Evolutionary conservation across 78 protist genomes (phyloP).

Genomic region (Chrysochromulina parva): DNA sequence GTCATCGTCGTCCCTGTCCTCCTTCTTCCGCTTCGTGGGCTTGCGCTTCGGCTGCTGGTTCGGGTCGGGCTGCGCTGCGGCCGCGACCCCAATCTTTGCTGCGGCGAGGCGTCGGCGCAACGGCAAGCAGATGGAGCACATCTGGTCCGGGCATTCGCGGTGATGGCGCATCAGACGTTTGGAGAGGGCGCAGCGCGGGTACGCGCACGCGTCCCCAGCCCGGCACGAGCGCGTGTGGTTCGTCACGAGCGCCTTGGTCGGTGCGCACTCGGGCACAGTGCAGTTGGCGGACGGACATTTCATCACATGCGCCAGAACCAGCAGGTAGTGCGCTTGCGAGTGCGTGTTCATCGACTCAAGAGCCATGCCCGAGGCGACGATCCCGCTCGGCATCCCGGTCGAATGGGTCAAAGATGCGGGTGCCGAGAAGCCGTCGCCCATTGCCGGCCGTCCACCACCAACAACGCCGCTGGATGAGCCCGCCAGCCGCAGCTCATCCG

Average conservation of each 20-base stretch:
- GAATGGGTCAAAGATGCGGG: too few relatives aligned
- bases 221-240: conserved; percentile 30
- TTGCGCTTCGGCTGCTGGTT: neutral
- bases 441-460: too few relatives aligned
- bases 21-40: neutral
- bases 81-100: neutral
- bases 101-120: conserved; percentile 2
- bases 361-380: too few relatives aligned
- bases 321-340: conserved; percentile 5
- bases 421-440: too few relatives aligned
- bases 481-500: too few relatives aligned
- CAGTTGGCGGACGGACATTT: neutral
- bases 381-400: too few relatives aligned
- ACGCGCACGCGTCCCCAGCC: conserved; percentile 10
- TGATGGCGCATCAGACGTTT: conserved; percentile 23
- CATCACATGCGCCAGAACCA: conserved; percentile 29
- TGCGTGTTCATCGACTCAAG: neutral
- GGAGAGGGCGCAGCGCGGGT: conserved; percentile 27
- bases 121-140: conserved; percentile 23
- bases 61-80: neutral
- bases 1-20: neutral
- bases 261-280: neutral
- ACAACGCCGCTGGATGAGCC: too few relatives aligned
- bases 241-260: conserved; percentile 14
- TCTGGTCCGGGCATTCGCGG: conserved; percentile 33